Evolutionary conservation across 179 eudicot species (phyloP).

Genomic region (Patellifolia procumbens): DNA sequence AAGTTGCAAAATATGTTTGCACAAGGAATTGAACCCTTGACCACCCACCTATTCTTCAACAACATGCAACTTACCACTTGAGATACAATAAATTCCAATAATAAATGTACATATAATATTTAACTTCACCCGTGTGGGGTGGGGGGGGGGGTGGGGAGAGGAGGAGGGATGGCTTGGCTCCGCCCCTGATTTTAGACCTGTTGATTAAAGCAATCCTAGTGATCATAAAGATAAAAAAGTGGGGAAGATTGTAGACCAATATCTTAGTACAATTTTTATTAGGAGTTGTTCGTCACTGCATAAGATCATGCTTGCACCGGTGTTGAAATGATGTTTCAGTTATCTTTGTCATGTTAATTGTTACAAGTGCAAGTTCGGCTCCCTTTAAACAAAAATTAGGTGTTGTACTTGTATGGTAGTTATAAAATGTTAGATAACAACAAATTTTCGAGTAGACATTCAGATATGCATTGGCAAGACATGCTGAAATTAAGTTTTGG

Average conservation of each 20-base stretch:
- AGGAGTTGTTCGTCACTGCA: not conserved
- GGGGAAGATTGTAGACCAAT: not conserved
- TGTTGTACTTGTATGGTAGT: not conserved
- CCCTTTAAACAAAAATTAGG: not conserved
- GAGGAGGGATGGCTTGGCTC: too few relatives aligned
- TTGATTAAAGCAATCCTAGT: not conserved
- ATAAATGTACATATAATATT: too few relatives aligned
- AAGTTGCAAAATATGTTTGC: too few relatives aligned
- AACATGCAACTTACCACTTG: too few relatives aligned
- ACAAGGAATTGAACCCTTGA: too few relatives aligned
- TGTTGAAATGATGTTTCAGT: not conserved
- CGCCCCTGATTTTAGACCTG: not conserved
- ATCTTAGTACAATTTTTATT: not conserved
- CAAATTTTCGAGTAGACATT: not conserved
- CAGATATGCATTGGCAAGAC: not conserved
- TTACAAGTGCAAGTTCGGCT: not conserved
- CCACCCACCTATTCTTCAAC: too few relatives aligned
- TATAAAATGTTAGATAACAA: not conserved
- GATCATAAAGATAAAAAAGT: not conserved
- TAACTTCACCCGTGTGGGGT: too few relatives aligned
- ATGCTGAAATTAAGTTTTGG: not conserved
- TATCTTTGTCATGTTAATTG: not conserved
- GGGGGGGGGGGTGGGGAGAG: too few relatives aligned
- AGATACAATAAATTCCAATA: too few relatives aligned
- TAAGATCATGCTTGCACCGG: not conserved